Percentiles rank a stretch among this genome's conserved stretches.
Evolutionary conservation across 768 basidiomycete genomes (phyloP).

Genomic region (Pisolithus orientalis): DNA sequence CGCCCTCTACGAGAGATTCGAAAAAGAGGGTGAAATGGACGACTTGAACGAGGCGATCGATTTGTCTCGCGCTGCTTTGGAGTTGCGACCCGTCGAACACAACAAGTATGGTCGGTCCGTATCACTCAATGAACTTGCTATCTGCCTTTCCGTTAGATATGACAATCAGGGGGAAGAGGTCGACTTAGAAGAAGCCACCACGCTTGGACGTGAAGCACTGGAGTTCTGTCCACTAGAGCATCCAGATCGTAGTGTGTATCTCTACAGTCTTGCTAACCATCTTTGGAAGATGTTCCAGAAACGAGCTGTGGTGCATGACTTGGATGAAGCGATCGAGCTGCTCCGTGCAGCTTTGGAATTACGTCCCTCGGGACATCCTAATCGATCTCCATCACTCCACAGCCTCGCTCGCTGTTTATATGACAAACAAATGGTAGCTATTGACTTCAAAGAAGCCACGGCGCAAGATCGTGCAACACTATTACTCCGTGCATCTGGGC

Average conservation of each 20-base stretch:
- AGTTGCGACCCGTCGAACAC: neutral
- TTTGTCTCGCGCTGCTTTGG: too few relatives aligned
- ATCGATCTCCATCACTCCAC: neutral
- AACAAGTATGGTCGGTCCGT: neutral
- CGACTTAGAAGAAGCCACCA: slow-evolving; percentile 10
- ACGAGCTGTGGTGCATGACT: neutral
- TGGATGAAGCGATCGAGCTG: slow-evolving; percentile 3
- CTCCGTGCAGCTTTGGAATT: slow-evolving; percentile 7
- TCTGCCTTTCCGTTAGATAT: neutral
- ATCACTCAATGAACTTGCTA: neutral
- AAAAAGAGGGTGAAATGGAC: too few relatives aligned
- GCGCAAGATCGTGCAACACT: neutral
- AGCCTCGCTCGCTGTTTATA: slow-evolving; percentile 4
- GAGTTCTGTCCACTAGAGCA: slow-evolving; percentile 3
- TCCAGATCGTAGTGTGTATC: neutral
- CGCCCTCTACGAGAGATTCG: too few relatives aligned
- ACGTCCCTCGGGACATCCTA: slow-evolving; percentile 7
- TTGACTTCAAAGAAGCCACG: neutral
- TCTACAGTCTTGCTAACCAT: slow-evolving; percentile 9
- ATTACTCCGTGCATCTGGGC: neutral
- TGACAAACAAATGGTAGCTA: neutral
- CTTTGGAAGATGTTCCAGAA: slow-evolving; percentile 10
- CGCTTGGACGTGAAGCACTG: slow-evolving; percentile 3
- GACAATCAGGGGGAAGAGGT: neutral
- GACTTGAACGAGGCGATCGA: too few relatives aligned